Evolutionary conservation across 2,329 filamentous ascomycete species (phyloP).

Genomic region (Monosporascus ibericus): DNA sequence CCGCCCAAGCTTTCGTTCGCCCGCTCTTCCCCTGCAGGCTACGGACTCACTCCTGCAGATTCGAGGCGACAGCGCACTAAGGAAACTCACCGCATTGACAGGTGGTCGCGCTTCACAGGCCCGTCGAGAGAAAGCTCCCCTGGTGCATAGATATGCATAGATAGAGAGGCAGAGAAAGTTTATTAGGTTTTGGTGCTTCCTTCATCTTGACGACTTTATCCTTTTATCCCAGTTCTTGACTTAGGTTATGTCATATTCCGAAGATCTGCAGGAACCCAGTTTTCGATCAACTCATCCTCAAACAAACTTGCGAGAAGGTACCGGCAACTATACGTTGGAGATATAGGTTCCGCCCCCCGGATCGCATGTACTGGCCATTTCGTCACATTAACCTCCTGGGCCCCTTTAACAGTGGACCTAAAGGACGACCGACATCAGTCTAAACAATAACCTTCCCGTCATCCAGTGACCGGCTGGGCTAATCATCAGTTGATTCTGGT

Average conservation of each 20-base stretch:
- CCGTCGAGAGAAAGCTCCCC: constrained; percentile 4
- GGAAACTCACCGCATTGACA: constrained; percentile 4
- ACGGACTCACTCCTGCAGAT: not conserved
- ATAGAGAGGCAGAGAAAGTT: not conserved
- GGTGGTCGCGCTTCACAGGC: constrained; percentile 18
- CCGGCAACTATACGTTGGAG: too few relatives aligned
- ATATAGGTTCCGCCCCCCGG: too few relatives aligned
- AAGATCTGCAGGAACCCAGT: not conserved
- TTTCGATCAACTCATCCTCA: not conserved
- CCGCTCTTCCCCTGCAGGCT: not conserved
- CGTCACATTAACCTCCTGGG: not conserved
- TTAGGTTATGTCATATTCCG: not conserved
- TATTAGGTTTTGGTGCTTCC: too few relatives aligned
- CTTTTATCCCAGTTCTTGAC: not conserved
- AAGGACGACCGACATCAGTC: too few relatives aligned
- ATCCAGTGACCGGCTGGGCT: not conserved
- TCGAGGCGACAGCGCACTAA: not conserved
- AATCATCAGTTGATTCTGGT: not conserved
- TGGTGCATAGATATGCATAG: not conserved
- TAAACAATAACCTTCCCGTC: not conserved
- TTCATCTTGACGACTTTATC: not conserved
- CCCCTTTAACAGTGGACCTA: too few relatives aligned
- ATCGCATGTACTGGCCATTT: too few relatives aligned
- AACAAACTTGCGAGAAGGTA: too few relatives aligned
- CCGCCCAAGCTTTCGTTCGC: not conserved